Percentiles rank a stretch among this genome's conserved stretches.
These are phyloP conservation scores for Penicillium sp. DNA, from an alignment of 2,329 filamentous ascomycete species.

Conservation along the genomic window DNA sequence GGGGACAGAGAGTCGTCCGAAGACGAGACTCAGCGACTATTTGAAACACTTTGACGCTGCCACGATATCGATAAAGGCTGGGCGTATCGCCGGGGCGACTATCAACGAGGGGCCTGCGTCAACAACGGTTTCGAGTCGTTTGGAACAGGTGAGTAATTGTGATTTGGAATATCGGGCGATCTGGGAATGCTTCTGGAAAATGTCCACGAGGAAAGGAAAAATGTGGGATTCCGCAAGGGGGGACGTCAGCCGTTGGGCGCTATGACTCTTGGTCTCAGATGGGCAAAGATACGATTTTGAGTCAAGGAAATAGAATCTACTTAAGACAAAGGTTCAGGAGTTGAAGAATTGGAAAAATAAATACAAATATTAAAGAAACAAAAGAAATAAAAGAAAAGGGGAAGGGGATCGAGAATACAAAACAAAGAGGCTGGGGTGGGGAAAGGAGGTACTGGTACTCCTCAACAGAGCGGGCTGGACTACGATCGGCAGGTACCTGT, in stretches of 20 bases:
- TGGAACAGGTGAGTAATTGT: neutral
- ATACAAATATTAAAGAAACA: neutral
- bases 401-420: neutral
- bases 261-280: neutral
- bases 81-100: constrained; percentile 8
- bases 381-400: neutral
- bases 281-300: neutral
- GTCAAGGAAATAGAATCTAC: neutral
- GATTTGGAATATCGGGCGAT: constrained; percentile 1
- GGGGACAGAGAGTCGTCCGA: constrained; percentile 22
- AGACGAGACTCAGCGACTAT: constrained; percentile 22
- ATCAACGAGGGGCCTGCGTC: neutral
- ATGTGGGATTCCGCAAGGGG: constrained; percentile 9
- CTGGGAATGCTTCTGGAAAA: constrained; percentile 19
- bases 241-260: constrained; percentile 6
- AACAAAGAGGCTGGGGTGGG: constrained; percentile 20
- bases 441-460: constrained; percentile 10
- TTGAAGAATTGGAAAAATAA: neutral
- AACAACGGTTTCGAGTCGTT: neutral
- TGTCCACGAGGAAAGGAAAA: constrained; percentile 9
- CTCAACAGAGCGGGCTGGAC: neutral
- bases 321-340: neutral
- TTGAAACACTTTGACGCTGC: constrained; percentile 23
- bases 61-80: constrained; percentile 12
- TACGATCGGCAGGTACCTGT: constrained; percentile 7